Percentiles rank a stretch among this genome's conserved stretches.
phyloP scores from a whole-genome alignment of 176 grass and related monocot species.

The Musa beccarii region DNA sequence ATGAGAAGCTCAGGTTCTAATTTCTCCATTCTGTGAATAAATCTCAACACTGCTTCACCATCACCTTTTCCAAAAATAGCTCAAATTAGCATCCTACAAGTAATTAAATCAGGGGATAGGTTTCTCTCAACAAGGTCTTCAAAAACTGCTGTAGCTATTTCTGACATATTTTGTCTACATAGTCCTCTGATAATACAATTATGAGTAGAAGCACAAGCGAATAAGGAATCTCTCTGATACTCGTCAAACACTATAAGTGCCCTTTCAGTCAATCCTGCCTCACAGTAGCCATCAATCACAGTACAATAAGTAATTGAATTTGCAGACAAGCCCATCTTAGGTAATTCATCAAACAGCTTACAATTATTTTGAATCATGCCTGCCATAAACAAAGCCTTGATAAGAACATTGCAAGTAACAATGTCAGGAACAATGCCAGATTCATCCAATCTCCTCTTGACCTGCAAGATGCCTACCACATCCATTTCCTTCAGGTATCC shows the following conservation, averaged over 20 bases:
- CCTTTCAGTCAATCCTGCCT: constrained; percentile 45
- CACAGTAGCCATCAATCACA: constrained; percentile 50
- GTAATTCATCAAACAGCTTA: constrained; percentile 64
- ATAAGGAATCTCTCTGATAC: constrained; percentile 34
- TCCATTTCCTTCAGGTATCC: constrained; percentile 50
- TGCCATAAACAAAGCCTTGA: constrained; percentile 64
- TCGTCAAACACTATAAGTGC: constrained; percentile 55
- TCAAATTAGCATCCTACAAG: constrained; percentile 44
- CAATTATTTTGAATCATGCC: constrained; percentile 57
- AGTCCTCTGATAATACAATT: constrained; percentile 44
- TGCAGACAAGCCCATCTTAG: constrained; percentile 45
- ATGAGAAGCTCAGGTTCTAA: constrained; percentile 38
- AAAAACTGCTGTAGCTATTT: constrained; percentile 43
- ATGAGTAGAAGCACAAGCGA: constrained; percentile 30
- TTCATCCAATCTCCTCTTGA: constrained; percentile 45
- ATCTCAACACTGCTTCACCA: constrained; percentile 46
- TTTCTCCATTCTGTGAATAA: constrained; percentile 41
- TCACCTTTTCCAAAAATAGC: constrained; percentile 43
- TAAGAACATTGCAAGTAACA: constrained; percentile 71
- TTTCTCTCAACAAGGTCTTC: constrained; percentile 51
- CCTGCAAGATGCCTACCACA: constrained; percentile 28
- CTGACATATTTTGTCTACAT: constrained; percentile 43
- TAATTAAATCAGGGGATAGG: constrained; percentile 31
- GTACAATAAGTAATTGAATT: constrained; percentile 64
- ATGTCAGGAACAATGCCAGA: constrained; percentile 47